Percentiles rank a stretch among this genome's conserved stretches.
Conservation (phyloP, 2,329 filamentous ascomycete genomes). For the Allantophomopsis lycopodina region DNA sequence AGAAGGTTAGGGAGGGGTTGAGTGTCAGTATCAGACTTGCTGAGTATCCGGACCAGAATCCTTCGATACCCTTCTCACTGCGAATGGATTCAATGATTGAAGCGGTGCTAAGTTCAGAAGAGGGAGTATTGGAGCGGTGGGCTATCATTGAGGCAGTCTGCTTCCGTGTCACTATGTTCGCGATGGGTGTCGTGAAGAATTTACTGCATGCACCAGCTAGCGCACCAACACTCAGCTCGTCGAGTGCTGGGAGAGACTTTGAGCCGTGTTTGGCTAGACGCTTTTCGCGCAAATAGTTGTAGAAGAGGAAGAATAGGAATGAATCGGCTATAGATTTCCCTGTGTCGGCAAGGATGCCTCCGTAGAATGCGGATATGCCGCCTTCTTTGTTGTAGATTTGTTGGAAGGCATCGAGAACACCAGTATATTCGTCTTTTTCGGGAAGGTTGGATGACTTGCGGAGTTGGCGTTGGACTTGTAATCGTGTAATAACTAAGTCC, state of each 20-base stretch:
- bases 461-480: slow-evolving; percentile 62
- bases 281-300: slow-evolving; percentile 35
- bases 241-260: slow-evolving; percentile 40
- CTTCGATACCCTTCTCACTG: slow-evolving; percentile 54
- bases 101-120: slow-evolving; percentile 18
- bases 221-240: slow-evolving; percentile 64
- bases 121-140: slow-evolving; percentile 18
- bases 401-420: slow-evolving; percentile 53
- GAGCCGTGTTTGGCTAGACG: slow-evolving; percentile 24
- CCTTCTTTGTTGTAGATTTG: slow-evolving; percentile 62
- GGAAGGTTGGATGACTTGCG: slow-evolving; percentile 19
- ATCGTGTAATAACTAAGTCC: slow-evolving; percentile 65
- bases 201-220: slow-evolving; percentile 63
- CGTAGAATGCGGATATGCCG: slow-evolving; percentile 57
- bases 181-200: slow-evolving; percentile 64
- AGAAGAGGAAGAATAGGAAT: slow-evolving; percentile 78
- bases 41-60: slow-evolving; percentile 83
- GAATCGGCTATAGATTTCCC: slow-evolving; percentile 59
- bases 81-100: slow-evolving; percentile 52
- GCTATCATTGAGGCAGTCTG: slow-evolving; percentile 50
- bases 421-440: slow-evolving; percentile 39
- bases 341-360: slow-evolving; percentile 48
- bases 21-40: slow-evolving; percentile 68
- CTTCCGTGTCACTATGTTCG: slow-evolving; percentile 71
- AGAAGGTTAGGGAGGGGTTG: slow-evolving; percentile 78